These are phyloP conservation scores for Exophiala sideris DNA, from an alignment of 2,329 filamentous ascomycete genomes.

Conservation along the genomic window DNA sequence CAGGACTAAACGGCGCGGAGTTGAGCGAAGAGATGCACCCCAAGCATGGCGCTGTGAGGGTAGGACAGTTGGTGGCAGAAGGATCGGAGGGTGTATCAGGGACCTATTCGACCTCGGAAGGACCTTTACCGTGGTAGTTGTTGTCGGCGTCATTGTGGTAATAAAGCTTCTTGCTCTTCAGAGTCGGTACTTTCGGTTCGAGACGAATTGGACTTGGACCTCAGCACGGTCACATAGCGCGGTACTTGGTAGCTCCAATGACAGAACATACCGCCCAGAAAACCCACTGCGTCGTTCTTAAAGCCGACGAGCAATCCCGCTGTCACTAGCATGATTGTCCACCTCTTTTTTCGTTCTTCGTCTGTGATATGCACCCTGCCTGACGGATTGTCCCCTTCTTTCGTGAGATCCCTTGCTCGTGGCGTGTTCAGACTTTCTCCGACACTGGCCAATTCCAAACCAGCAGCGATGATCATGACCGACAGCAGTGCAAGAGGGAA, in stretches of 20 bases:
- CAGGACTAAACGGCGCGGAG: constrained; percentile 12
- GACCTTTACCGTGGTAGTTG: constrained; percentile 23
- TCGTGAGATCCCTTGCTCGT: constrained; percentile 57
- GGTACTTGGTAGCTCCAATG: constrained; percentile 62
- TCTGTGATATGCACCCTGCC: constrained; percentile 12
- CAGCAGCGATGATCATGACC: constrained; percentile 85
- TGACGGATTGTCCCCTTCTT: constrained; percentile 29
- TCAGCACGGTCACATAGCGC: background rate
- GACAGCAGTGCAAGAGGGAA: constrained; percentile 79
- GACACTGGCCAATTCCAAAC: constrained; percentile 80
- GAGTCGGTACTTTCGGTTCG: background rate
- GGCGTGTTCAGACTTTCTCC: constrained; percentile 79
- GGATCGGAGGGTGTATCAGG: constrained; percentile 20
- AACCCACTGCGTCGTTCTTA: constrained; percentile 85
- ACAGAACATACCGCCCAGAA: constrained; percentile 75
- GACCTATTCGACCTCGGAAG: constrained; percentile 21
- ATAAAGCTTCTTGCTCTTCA: constrained; percentile 16
- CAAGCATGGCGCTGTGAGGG: constrained; percentile 20
- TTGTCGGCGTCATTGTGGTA: constrained; percentile 9
- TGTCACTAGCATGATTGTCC: constrained; percentile 88
- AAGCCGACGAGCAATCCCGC: constrained; percentile 79
- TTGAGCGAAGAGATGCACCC: constrained; percentile 23
- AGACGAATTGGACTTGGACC: background rate
- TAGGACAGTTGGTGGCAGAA: constrained; percentile 23
- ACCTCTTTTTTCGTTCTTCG: constrained; percentile 66